Percentiles rank a stretch among this genome's conserved stretches.
phyloP scores from a whole-genome alignment of 305 asterid genomes.

The Vinca major region DNA sequence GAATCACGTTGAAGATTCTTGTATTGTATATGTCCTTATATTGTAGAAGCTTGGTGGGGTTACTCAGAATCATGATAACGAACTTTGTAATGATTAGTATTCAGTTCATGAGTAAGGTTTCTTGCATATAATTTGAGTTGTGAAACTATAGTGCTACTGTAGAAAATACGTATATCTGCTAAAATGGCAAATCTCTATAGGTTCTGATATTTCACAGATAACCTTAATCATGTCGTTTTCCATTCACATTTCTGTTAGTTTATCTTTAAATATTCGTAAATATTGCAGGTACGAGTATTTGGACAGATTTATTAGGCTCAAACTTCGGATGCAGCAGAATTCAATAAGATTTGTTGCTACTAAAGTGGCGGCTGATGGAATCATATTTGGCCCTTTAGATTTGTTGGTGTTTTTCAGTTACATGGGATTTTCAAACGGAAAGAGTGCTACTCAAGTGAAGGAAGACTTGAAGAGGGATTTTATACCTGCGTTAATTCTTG shows the following conservation, averaged over 20 bases:
- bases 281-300: constrained; percentile 26
- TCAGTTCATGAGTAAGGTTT: background rate
- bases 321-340: constrained; percentile 20
- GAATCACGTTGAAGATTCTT: background rate
- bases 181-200: background rate
- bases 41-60: background rate
- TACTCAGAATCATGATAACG: background rate
- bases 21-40: background rate
- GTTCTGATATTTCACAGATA: background rate
- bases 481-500: constrained; percentile 26
- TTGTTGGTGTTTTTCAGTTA: constrained; percentile 25
- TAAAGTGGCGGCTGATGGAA: constrained; percentile 26
- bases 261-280: background rate
- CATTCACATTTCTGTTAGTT: background rate
- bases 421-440: constrained; percentile 30
- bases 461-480: constrained; percentile 25
- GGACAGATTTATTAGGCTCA: constrained; percentile 24
- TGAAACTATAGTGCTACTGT: too few species aligned
- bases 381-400: constrained; percentile 25
- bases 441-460: constrained; percentile 26
- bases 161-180: background rate
- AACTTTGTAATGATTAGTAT: constrained; percentile 1
- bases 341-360: constrained; percentile 22
- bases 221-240: background rate
- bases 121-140: background rate